Base-by-base conservation (phyloP, 2,329 filamentous ascomycete species). In the Dactylellina leptospora region DNA sequence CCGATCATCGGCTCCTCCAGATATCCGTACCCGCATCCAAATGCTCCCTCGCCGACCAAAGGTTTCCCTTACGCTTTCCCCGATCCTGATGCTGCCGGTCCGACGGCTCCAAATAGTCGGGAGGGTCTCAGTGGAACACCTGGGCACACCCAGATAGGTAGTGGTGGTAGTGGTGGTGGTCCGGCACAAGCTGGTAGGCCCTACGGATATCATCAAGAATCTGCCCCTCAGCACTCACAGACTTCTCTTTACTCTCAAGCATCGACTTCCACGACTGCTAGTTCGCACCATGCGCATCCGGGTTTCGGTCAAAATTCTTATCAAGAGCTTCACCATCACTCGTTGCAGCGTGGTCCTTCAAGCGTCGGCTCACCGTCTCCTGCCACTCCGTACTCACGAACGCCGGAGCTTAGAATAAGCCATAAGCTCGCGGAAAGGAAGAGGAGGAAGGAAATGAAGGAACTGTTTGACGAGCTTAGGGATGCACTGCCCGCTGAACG, bases 381-480 rank as follows among this genome's bases (percentile, higher is more conserved):
- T 13, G 66, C 74, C 25, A 77, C 76, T 18, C 91, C 91, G 1
- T 95, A 95, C 79, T 93, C 90, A 76, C 83, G 91, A 40, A 95
- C 91, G 0, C 91, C 91, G 0, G 91, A 95, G 79, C 82, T 95
- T 38, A 86, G 91, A 20, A 86, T 93, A 51, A 93, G 90, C 77
- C 91, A 95, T 80, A 95, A 95, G 80, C 85, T 95, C 62, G 91
- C 91, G 0, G 91, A 95, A 80, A 85, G 91, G 36, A 95, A 95
- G 81, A 85, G 91, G 38, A 84, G 91, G 72, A 93, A 90, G 6
- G 91, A 95, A 78, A 95, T 95, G 91, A 95, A 95, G 81, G 88
- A 91, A 77, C 81, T 95, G 0, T 95, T 95, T 77, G 91, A 95
- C 75, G 88, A 91, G 76, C 81, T 95, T 6, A 86, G 91, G 75